phyloP scores from a whole-genome alignment of 352 stramenopile genomes.

The Globisporangium nunn region DNA sequence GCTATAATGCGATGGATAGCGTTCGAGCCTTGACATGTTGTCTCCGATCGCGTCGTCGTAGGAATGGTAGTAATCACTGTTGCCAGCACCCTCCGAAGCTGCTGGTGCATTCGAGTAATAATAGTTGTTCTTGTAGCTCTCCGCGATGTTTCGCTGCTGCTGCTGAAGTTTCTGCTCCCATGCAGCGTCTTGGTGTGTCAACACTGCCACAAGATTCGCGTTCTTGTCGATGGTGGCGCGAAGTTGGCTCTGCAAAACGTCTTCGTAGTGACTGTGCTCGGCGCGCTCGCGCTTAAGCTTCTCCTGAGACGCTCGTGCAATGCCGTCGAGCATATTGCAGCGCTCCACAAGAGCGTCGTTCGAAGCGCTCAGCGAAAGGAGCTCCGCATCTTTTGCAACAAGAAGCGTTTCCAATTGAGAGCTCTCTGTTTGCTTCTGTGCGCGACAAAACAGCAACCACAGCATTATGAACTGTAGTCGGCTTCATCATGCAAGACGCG shows the following conservation, averaged over 20 bases:
- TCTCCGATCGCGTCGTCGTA: slow-evolving; percentile 1
- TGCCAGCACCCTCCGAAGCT: too few relatives aligned
- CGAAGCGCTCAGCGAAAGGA: slow-evolving; percentile 23
- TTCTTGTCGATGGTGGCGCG: slow-evolving; percentile 45
- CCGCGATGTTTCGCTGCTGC: slow-evolving; percentile 5
- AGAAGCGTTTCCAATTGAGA: slow-evolving; percentile 19
- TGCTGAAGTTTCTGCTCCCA: slow-evolving; percentile 13
- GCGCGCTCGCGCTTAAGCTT: slow-evolving; percentile 44
- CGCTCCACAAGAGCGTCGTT: slow-evolving; percentile 32
- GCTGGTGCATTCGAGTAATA: neutral
- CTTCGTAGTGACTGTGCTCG: slow-evolving; percentile 40
- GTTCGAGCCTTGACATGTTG: neutral
- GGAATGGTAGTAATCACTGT: slow-evolving; percentile 7
- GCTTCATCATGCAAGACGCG: neutral
- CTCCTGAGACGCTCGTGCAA: slow-evolving; percentile 48
- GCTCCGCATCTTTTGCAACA: slow-evolving; percentile 26
- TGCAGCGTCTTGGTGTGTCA: slow-evolving; percentile 26
- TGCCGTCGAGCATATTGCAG: slow-evolving; percentile 49
- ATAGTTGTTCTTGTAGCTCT: slow-evolving; percentile 13
- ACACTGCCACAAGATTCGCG: slow-evolving; percentile 24
- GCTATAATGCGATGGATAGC: slow-evolving; percentile 1
- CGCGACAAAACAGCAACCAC: neutral
- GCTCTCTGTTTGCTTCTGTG: slow-evolving; percentile 20
- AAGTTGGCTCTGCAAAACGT: slow-evolving; percentile 37
- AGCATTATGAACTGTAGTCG: neutral